phyloP scores from a whole-genome alignment of 2,329 filamentous ascomycete species.

The Dothidotthia symphoricarpi region DNA sequence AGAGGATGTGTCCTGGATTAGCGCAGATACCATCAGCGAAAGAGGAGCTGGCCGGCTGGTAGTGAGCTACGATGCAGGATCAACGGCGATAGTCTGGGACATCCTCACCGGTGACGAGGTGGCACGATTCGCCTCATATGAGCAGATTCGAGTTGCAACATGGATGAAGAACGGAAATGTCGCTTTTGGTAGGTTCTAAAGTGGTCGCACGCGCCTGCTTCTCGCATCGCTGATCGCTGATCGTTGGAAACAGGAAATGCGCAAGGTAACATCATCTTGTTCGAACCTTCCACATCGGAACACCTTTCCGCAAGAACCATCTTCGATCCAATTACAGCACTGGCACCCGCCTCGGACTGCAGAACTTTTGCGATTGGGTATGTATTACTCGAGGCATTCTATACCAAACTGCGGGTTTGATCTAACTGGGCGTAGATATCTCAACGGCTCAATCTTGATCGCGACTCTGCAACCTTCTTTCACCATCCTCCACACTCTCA shows the following conservation, averaged over 20 bases:
- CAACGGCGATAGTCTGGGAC: slow-evolving; percentile 96
- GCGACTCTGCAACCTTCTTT: slow-evolving; percentile 88
- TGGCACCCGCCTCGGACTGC: slow-evolving; percentile 86
- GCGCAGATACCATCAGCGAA: slow-evolving; percentile 89
- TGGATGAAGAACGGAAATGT: slow-evolving; percentile 99
- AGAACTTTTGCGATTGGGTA: slow-evolving; percentile 95
- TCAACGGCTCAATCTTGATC: slow-evolving; percentile 91
- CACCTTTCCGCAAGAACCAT: slow-evolving; percentile 89
- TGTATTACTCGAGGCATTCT: slow-evolving; percentile 21
- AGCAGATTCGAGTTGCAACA: slow-evolving; percentile 76
- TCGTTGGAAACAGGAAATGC: slow-evolving; percentile 65
- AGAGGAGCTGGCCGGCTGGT: slow-evolving; percentile 79
- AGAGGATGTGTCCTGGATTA: slow-evolving; percentile 78
- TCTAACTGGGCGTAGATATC: slow-evolving; percentile 62
- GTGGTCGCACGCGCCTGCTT: slow-evolving; percentile 4
- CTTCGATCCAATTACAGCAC: slow-evolving; percentile 89
- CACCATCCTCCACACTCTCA: slow-evolving; percentile 89
- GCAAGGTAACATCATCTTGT: slow-evolving; percentile 89
- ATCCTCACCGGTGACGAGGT: slow-evolving; percentile 87
- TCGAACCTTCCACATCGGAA: slow-evolving; percentile 89
- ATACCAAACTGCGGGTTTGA: slow-evolving; percentile 1
- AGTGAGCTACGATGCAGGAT: slow-evolving; percentile 87
- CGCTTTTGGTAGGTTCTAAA: slow-evolving; percentile 76
- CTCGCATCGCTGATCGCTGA: slow-evolving; percentile 15
- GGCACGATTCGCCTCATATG: slow-evolving; percentile 88